These are phyloP conservation scores for Cyberlindnera xylosilytica DNA, from an alignment of 805 yeast genomes.

Conservation along the genomic window DNA sequence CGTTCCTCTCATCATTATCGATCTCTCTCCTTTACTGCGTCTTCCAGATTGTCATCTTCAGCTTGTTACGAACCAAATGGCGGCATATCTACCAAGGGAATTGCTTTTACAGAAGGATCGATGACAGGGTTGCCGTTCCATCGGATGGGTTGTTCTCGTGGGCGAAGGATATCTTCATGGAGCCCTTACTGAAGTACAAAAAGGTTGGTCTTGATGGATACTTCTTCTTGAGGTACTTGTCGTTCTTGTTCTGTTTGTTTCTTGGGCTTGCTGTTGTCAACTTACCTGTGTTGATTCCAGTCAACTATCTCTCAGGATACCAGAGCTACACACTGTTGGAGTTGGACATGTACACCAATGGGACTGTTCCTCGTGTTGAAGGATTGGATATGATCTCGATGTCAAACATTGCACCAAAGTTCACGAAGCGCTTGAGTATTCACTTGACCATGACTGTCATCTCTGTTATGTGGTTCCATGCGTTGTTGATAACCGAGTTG, in stretches of 20 bases:
- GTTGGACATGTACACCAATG: conserved; percentile 22
- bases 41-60: conserved; percentile 45
- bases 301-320: conserved; percentile 43
- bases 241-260: conserved; percentile 49
- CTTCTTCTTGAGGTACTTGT: conserved; percentile 62
- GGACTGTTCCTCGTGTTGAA: conserved; percentile 23
- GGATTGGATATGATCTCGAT: conserved; percentile 72
- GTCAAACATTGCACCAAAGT: conserved; percentile 58
- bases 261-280: conserved; percentile 49
- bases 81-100: conserved; percentile 54
- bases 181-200: conserved; percentile 42
- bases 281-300: conserved; percentile 59
- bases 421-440: conserved; percentile 48
- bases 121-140: conserved; percentile 36
- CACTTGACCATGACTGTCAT: conserved; percentile 62
- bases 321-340: conserved; percentile 21
- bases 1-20: conserved; percentile 53
- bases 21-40: conserved; percentile 52
- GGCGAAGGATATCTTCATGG: conserved; percentile 43
- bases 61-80: conserved; percentile 34
- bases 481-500: conserved; percentile 55
- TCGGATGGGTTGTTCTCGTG: conserved; percentile 51
- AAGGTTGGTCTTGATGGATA: conserved; percentile 71
- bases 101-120: conserved; percentile 37
- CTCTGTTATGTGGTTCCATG: conserved; percentile 55